A percentile compares a stretch with the other conserved stretches of the same genome.
These are phyloP conservation scores for Tarenaya hassleriana DNA, from an alignment of 345 rosid genomes.

Conservation along the genomic window DNA sequence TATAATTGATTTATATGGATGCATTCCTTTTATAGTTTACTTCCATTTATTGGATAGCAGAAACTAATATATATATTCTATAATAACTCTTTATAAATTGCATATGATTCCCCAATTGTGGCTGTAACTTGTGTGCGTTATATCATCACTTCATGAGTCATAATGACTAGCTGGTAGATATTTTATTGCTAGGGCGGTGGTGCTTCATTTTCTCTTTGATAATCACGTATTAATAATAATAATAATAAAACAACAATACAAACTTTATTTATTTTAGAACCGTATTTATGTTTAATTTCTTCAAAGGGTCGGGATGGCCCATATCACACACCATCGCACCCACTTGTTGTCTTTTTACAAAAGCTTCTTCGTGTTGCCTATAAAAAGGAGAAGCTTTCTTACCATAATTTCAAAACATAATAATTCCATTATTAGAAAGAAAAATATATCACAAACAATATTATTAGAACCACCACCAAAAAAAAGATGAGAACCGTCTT, in stretches of 20 bases:
- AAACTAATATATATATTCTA: no score
- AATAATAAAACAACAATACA: neutral
- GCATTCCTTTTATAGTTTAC: no score
- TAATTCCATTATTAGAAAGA: neutral
- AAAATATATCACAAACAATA: neutral
- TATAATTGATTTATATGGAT: no score
- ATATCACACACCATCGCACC: conserved; percentile 25
- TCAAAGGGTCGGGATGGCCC: conserved; percentile 11
- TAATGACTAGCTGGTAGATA: conserved; percentile 2
- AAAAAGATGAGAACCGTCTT: conserved; percentile 21
- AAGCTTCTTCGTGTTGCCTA: conserved; percentile 25
- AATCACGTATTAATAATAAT: neutral
- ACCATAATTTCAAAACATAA: conserved; percentile 17
- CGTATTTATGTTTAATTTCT: neutral
- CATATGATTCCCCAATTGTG: no score
- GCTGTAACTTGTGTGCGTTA: neutral
- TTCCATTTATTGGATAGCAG: no score
- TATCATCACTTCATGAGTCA: neutral
- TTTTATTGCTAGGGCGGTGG: conserved; percentile 22
- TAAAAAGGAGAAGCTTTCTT: conserved; percentile 22
- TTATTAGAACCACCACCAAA: neutral
- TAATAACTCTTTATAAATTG: no score
- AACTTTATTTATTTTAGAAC: neutral
- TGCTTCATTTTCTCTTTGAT: conserved; percentile 15
- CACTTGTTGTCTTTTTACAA: conserved; percentile 21